Base-by-base conservation (phyloP, 129 eudicot species). In the Scalesia atractyloides region DNA sequence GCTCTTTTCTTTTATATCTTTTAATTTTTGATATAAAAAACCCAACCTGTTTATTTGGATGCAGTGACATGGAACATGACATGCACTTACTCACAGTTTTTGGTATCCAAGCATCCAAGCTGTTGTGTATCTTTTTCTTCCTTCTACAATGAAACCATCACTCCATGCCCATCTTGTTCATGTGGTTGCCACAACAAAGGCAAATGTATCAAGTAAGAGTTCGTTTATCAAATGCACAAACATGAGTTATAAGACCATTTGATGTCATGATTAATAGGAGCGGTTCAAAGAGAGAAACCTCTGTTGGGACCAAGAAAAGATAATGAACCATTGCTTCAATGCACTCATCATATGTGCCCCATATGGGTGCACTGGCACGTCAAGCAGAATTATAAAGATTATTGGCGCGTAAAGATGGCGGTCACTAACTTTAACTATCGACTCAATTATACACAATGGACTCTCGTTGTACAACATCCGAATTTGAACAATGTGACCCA, bases 61-160 rank as follows among this genome's bases (percentile, higher is more conserved):
- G 80, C 91, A 90, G 96, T 90, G 96, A 90, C 96, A 48, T 90
- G 96, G 96, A 90, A 90, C 14, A 84, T 87, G 69, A 90, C 94
- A 22, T 90, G 97, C 84, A 90, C 97, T 2, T 87, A 83, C 69
- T 90, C 97, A 5, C 94, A 90, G 72, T 75, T 81, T 58, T 81
- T 85, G 53, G 91, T 84, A 22, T 87, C 89, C 18, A 83, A 30
- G 66, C 68, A 85, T 51, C 91, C 97, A 13, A 77, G 78, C 11
- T 90, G 97, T 67, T 90, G 97, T 30, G 94, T 87, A 18, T 90
- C 97, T 33, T 87, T 90, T 76, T 90, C 97, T 3, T 79, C 96
- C 17, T 90, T 90, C 86, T 90, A 90, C 85, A 90, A 85, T 46
- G 59, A 82, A 26, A 87, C 94, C 60, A 90, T 90, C 83, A 82